A percentile compares a stretch with the other conserved stretches of the same genome.
phyloP scores from a whole-genome alignment of 176 grass and related monocot genomes.

The Phyllostachys edulis region DNA sequence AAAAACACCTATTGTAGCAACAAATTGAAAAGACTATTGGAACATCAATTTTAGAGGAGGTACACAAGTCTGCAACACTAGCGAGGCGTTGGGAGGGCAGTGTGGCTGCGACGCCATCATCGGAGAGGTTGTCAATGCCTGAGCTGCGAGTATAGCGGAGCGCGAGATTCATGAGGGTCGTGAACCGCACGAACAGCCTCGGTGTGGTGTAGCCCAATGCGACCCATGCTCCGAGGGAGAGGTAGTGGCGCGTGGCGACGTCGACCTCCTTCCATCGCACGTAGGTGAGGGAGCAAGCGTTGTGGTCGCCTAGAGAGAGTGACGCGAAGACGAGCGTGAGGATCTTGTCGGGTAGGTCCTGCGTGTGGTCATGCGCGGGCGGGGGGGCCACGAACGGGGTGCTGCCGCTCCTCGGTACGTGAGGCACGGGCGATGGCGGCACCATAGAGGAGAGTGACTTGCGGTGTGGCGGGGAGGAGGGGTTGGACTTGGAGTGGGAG shows the following conservation, averaged over 20 bases:
- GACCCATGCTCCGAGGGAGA: conserved; percentile 46
- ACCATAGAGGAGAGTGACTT: conserved; percentile 20
- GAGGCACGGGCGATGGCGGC: no score
- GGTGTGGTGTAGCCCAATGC: conserved; percentile 25
- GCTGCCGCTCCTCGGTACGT: no score
- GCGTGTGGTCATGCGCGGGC: no score
- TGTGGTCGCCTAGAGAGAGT: conserved; percentile 34
- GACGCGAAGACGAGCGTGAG: no score
- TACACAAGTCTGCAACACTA: background rate
- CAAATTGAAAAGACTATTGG: no score
- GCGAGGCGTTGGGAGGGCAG: conserved; percentile 45
- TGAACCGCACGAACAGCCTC: conserved; percentile 53
- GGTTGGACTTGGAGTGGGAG: conserved; percentile 28
- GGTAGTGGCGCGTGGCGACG: conserved; percentile 51
- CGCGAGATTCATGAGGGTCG: conserved; percentile 54
- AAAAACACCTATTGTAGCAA: no score
- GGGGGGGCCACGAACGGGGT: no score
- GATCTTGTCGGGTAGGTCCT: background rate
- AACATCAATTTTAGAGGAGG: no score
- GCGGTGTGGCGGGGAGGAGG: conserved; percentile 11
- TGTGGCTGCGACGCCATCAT: conserved; percentile 46
- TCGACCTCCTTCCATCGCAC: conserved; percentile 64
- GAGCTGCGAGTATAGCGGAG: conserved; percentile 60
- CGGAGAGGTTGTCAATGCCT: conserved; percentile 58
- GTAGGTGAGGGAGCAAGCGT: conserved; percentile 66